Evolutionary conservation across 305 asterid genomes (phyloP), one percentile per base, ranked within the genome.

Genomic region (Withania somnifera): DNA sequence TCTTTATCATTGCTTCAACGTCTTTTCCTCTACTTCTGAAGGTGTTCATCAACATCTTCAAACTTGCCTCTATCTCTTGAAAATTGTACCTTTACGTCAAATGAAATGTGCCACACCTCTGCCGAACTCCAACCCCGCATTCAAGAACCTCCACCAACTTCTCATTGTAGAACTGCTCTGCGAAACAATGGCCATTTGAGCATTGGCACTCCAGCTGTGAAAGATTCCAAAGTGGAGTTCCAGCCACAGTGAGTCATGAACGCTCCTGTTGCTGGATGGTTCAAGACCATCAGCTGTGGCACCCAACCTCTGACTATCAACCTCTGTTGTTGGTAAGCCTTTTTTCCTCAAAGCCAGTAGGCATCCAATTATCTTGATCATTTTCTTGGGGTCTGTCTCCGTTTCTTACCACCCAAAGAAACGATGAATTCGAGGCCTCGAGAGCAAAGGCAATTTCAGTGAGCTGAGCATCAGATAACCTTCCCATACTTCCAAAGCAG

Each of bases 401-500:
- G 52, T 57, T 83, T 11, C 87, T 73, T 11, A 71, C 78, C 22
- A 22, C 94, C 95, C 92, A 92, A 3, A 92, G 36, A 84, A 91
- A 92, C 0, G 88, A 17, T 0, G 57, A 87, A 10, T 84, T 80
- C 0, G 92, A 82, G 0, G 60, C 38, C 61, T 92, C 94, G 6
- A 92, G 71, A 89, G 68, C 68, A 2, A 60, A 60, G 40, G 11
- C 68, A 13, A 60, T 60, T 60, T 60, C 68, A 60, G 38, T 26
- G 0, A 26, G 78, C 77, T 91, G 97, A 34, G 89, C 66, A 5
- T 66, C 78, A 5, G 85, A 81, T 22, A 89, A 60, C 68, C 40
- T 60, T 13, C 40, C 68, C 47, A 85, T 81, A 34, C 93, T 93
- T 15, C 94, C 93, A n/a, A 91, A 93, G 34, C 95, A 90, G 11